phyloP scores from a whole-genome alignment of 257 asterid species.

The Galeopsis tetrahit region DNA sequence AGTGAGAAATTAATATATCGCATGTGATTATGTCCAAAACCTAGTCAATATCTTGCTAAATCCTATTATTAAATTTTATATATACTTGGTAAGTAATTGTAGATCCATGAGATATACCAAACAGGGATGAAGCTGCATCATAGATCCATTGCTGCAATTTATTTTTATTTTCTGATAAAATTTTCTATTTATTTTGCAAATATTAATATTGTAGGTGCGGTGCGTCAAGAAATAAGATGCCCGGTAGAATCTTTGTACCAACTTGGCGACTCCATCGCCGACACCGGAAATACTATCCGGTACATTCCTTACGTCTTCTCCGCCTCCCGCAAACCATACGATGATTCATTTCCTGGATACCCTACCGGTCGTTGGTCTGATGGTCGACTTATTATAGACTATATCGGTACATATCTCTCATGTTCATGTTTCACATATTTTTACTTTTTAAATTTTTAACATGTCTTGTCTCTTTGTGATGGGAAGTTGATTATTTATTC shows the following conservation, averaged over 20 bases:
- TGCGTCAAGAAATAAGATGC: neutral
- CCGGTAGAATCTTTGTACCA: slow-evolving; percentile 30
- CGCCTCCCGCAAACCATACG: slow-evolving; percentile 40
- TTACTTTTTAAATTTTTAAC: no score
- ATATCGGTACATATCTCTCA: slow-evolving; percentile 5
- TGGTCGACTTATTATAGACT: slow-evolving; percentile 28
- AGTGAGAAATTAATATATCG: no score
- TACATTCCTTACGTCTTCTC: neutral
- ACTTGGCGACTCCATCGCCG: slow-evolving; percentile 36
- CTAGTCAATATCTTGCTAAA: no score
- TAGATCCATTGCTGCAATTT: neutral
- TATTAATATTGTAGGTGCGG: neutral
- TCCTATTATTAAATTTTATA: no score
- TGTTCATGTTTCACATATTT: no score
- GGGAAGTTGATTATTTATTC: no score
- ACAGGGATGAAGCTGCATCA: neutral
- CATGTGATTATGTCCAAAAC: no score
- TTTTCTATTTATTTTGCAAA: neutral
- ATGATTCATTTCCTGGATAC: slow-evolving; percentile 33
- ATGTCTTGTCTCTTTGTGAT: no score
- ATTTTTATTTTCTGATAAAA: neutral
- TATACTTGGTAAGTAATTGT: no score
- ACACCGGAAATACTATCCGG: slow-evolving; percentile 42
- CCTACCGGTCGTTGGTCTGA: slow-evolving; percentile 42
- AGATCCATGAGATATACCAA: neutral